These are phyloP conservation scores for Coemansia brasiliensis DNA, from an alignment of 192 early-diverging fungal genomes.

Conservation along the genomic window DNA sequence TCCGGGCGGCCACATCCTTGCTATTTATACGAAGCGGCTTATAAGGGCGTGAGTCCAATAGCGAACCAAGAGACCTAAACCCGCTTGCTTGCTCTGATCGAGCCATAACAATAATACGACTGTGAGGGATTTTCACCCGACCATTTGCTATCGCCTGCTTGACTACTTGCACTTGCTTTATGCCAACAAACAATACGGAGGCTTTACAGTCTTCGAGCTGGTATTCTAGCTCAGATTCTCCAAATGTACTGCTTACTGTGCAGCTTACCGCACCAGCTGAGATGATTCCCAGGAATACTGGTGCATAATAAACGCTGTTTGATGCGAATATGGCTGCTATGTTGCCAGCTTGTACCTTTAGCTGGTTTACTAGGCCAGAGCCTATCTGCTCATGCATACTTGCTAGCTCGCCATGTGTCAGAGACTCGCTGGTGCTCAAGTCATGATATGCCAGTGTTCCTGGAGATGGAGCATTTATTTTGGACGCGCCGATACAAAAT, in stretches of 20 bases:
- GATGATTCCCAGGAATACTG: conserved; percentile 27
- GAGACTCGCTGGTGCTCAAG: conserved; percentile 11
- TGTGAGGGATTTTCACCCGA: conserved; percentile 6
- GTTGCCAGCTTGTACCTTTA: conserved; percentile 16
- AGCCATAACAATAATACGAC: conserved; percentile 45
- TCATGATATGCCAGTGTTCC: conserved; percentile 31
- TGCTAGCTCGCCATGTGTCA: conserved; percentile 20
- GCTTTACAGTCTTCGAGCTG: conserved; percentile 66
- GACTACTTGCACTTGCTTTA: conserved; percentile 40
- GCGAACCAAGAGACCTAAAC: conserved; percentile 35
- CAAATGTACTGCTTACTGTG: conserved; percentile 51
- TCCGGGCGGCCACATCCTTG: neutral
- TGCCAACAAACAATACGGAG: conserved; percentile 59
- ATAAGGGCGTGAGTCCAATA: conserved; percentile 18
- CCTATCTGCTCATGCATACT: conserved; percentile 14
- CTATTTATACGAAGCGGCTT: conserved; percentile 19
- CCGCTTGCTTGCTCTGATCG: neutral
- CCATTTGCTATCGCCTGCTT: conserved; percentile 7
- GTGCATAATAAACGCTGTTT: conserved; percentile 32
- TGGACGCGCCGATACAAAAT: conserved; percentile 21
- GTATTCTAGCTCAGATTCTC: conserved; percentile 66
- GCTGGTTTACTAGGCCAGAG: conserved; percentile 23
- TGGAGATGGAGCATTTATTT: neutral
- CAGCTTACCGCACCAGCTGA: conserved; percentile 32
- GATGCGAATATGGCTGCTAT: conserved; percentile 32